Evolutionary conservation across 1,139 yeast species (phyloP), one percentile per base, ranked within the genome.

Genomic region (Yamadazyma spencermartinsiae): DNA sequence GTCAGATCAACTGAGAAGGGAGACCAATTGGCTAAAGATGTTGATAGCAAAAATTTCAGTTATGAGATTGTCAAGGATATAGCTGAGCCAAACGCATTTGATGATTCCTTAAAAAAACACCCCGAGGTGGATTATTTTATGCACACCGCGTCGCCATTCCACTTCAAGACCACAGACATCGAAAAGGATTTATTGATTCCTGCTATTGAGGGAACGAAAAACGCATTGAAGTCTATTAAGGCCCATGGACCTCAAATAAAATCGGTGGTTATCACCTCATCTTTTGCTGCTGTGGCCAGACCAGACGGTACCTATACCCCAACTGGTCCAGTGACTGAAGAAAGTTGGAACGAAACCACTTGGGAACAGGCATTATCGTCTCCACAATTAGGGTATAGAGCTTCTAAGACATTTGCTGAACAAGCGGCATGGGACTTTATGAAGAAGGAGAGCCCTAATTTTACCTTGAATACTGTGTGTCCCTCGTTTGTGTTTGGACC

Each of bases 1-100:
- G 86, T 76, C 3, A 67, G 87, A 55, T 65, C 79, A 1, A 63
- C 66, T 31, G 65, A 55, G 1, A 78, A 79, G 55, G 82, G 80
- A 12, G 77, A 74, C 16, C 52, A 57, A 12, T 51, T 73, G 43
- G 49, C 59, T 42, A 47, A 58, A 28, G 61, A 60, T 48, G 65
- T 66, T 58, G 19, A 30, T 11, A 30, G 24, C 34, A 48, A 54
- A 13, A 56, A 62, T 23, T 60, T 76, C 45, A 43, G 60, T 31
- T 70, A 71, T 47, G 83, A 63, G 40, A 56, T 78, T 31, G 84
- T 81, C 9, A 52, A 60, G 14, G 84, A 79, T 48, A 71, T 80
- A 43, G 63, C 65, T 8, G 57, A 52, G 3, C 63, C 59, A 3
- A 69, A 66, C 34, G 85, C 86, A 1, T 81, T 80, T 48, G 81